phyloP scores from a whole-genome alignment of 2,329 filamentous ascomycete genomes.

The Cyanodermella asteris region DNA sequence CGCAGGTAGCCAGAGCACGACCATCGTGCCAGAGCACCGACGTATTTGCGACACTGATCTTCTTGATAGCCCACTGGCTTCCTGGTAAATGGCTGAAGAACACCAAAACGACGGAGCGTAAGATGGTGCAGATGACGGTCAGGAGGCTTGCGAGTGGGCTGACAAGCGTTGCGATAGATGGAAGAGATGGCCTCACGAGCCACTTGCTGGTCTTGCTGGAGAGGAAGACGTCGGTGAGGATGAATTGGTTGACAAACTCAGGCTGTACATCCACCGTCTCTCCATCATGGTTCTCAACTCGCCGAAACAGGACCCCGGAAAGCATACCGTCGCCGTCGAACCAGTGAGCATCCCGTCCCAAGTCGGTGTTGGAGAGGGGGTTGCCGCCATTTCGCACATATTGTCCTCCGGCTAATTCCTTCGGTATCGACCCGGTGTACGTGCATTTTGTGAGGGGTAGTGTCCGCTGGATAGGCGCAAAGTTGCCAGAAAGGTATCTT shows the following conservation, averaged over 20 bases:
- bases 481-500: conserved; percentile 45
- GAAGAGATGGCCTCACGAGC: conserved; percentile 36
- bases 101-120: conserved; percentile 35
- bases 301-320: conserved; percentile 39
- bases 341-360: conserved; percentile 45
- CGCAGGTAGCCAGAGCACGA: conserved; percentile 45
- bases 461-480: conserved; percentile 40
- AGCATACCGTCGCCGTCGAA: conserved; percentile 61
- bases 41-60: conserved; percentile 51
- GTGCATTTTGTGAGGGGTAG: conserved; percentile 33
- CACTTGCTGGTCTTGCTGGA: conserved; percentile 26
- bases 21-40: conserved; percentile 45
- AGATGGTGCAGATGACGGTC: conserved; percentile 27
- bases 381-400: conserved; percentile 55
- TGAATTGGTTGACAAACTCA: conserved; percentile 47
- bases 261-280: conserved; percentile 26
- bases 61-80: conserved; percentile 35
- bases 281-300: conserved; percentile 10
- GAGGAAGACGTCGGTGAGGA: conserved; percentile 44
- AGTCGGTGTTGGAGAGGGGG: conserved; percentile 37
- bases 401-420: conserved; percentile 44
- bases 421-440: conserved; percentile 36
- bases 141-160: conserved; percentile 33
- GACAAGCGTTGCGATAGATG: conserved; percentile 45
- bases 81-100: conserved; percentile 35